Evolutionary conservation across 129 eudicot species (phyloP).

Genomic region (Silybum marianum): DNA sequence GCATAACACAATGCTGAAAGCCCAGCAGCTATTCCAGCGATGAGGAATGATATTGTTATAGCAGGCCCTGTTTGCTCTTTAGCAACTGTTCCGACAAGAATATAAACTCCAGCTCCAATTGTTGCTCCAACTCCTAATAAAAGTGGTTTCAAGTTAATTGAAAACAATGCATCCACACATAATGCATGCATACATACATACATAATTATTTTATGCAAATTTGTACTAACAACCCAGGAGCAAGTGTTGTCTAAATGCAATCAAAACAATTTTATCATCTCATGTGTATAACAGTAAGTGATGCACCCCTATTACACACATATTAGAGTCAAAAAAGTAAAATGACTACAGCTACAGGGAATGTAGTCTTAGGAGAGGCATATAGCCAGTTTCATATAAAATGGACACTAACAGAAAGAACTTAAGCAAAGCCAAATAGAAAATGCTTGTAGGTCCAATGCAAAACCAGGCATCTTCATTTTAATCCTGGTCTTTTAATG

Average conservation of each 20-base stretch:
- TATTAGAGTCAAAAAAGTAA: neutral
- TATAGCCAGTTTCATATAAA: neutral
- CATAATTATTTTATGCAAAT: neutral
- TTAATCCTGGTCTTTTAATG: neutral
- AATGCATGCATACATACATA: slow-evolving; percentile 1
- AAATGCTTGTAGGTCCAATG: neutral
- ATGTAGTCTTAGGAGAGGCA: neutral
- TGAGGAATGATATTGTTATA: slow-evolving; percentile 82
- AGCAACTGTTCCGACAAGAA: slow-evolving; percentile 97
- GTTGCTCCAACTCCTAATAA: slow-evolving; percentile 93
- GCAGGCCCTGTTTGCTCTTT: slow-evolving; percentile 98
- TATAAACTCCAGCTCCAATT: slow-evolving; percentile 97
- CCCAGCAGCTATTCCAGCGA: slow-evolving; percentile 99
- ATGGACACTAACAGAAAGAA: neutral
- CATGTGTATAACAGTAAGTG: neutral
- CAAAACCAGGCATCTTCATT: neutral
- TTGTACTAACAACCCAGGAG: neutral
- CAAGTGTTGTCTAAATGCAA: neutral
- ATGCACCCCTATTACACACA: neutral
- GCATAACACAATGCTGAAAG: slow-evolving; percentile 99
- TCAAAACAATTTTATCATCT: neutral
- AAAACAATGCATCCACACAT: neutral
- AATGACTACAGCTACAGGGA: neutral
- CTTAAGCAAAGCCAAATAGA: neutral
- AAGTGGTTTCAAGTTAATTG: slow-evolving; percentile 1